phyloP scores from a whole-genome alignment of 1,139 yeast genomes.

The Yamadazyma diddensiae region DNA sequence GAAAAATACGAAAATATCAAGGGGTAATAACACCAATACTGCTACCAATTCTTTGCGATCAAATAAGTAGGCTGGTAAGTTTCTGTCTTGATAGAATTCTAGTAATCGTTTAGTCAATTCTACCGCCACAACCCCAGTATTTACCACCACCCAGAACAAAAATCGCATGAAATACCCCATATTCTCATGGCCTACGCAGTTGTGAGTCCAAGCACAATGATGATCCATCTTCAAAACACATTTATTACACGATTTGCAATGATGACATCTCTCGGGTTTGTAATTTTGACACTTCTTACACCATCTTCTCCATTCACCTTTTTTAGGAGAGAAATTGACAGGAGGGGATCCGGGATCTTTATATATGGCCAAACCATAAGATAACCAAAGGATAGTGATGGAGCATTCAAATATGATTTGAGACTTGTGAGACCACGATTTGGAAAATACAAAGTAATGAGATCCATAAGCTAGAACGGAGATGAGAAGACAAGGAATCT shows the following conservation, averaged over 20 bases:
- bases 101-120: constrained; percentile 41
- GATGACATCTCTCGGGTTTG: constrained; percentile 95
- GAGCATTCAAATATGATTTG: constrained; percentile 51
- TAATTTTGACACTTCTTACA: constrained; percentile 73
- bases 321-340: constrained; percentile 22
- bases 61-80: constrained; percentile 60
- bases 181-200: constrained; percentile 81
- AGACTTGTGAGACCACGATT: constrained; percentile 33
- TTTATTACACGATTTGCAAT: constrained; percentile 68
- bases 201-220: constrained; percentile 96
- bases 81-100: constrained; percentile 49
- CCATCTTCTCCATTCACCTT: constrained; percentile 32
- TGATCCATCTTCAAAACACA: constrained; percentile 86
- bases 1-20: constrained; percentile 56
- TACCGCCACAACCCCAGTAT: constrained; percentile 49
- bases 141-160: constrained; percentile 60
- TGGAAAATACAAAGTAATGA: constrained; percentile 53
- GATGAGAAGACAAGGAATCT: constrained; percentile 69
- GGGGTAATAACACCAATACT: constrained; percentile 53
- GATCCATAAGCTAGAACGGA: constrained; percentile 62
- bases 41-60: constrained; percentile 52
- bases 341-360: constrained; percentile 68
- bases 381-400: constrained; percentile 64
- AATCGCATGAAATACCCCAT: constrained; percentile 84
- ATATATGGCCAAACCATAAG: constrained; percentile 54